Evolutionary conservation across 768 basidiomycete genomes (phyloP).

Genomic region (Leccinum obscurum): DNA sequence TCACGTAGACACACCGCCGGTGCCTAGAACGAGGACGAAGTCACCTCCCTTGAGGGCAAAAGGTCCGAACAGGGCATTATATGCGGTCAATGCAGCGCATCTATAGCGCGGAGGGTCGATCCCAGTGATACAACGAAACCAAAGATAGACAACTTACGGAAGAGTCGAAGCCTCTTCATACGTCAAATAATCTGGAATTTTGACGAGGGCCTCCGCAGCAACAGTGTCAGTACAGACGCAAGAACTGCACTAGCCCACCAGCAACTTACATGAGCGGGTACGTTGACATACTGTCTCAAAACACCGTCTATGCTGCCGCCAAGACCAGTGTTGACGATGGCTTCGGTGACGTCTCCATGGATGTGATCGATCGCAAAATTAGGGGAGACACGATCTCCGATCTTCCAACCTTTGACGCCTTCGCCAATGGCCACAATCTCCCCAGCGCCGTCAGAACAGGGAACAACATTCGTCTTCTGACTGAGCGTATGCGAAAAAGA

Average conservation of each 20-base stretch:
- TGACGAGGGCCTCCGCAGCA: constrained; percentile 43
- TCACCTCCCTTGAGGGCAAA: constrained; percentile 58
- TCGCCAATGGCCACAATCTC: constrained; percentile 49
- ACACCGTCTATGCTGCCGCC: constrained; percentile 54
- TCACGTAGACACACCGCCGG: constrained; percentile 57
- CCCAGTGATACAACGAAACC: background rate
- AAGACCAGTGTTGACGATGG: constrained; percentile 37
- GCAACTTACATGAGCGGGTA: constrained; percentile 43
- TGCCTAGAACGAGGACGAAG: constrained; percentile 54
- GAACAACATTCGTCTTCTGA: constrained; percentile 29
- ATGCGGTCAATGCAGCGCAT: constrained; percentile 64
- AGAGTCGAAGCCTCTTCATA: constrained; percentile 68
- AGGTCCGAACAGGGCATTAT: constrained; percentile 54
- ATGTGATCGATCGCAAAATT: constrained; percentile 53
- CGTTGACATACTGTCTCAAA: constrained; percentile 53
- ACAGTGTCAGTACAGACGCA: background rate
- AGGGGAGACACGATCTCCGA: constrained; percentile 56
- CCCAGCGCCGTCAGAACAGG: constrained; percentile 54
- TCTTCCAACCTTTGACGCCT: constrained; percentile 46
- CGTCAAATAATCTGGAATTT: constrained; percentile 54
- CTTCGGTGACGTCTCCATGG: constrained; percentile 42
- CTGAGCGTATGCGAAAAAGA: constrained; percentile 19
- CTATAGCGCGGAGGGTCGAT: constrained; percentile 30
- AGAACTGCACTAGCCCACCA: background rate
- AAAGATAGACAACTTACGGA: constrained; percentile 38